Evolutionary conservation across 1,139 yeast genomes (phyloP).

Genomic region (Debaryomyces sp.): DNA sequence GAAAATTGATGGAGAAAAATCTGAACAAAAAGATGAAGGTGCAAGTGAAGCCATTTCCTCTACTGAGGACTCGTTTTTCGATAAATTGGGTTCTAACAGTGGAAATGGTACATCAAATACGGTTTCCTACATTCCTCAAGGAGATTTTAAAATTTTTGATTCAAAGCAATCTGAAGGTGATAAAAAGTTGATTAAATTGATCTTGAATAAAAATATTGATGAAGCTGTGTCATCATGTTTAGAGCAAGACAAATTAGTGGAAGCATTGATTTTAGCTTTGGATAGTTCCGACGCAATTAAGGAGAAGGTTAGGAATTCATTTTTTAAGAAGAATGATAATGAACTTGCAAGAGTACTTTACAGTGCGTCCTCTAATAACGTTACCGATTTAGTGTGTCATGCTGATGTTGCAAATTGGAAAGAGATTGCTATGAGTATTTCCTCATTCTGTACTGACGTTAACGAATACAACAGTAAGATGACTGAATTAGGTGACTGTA

Average conservation of each 20-base stretch:
- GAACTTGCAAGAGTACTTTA: slow-evolving; percentile 75
- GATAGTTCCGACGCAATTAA: slow-evolving; percentile 67
- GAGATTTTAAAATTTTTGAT: slow-evolving; percentile 42
- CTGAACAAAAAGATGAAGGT: slow-evolving; percentile 21
- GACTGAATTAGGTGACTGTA: slow-evolving; percentile 71
- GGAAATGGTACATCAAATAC: slow-evolving; percentile 23
- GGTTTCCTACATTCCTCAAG: slow-evolving; percentile 41
- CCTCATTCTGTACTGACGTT: slow-evolving; percentile 54
- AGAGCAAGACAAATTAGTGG: slow-evolving; percentile 63
- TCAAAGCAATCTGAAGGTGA: slow-evolving; percentile 28
- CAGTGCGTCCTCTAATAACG: slow-evolving; percentile 60
- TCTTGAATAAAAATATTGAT: slow-evolving; percentile 65
- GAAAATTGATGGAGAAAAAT: slow-evolving; percentile 7
- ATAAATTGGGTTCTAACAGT: slow-evolving; percentile 35
- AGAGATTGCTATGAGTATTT: slow-evolving; percentile 71
- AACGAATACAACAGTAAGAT: slow-evolving; percentile 57
- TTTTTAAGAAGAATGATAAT: slow-evolving; percentile 61
- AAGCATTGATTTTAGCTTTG: slow-evolving; percentile 82
- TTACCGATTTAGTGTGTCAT: slow-evolving; percentile 75
- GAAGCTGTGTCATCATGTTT: slow-evolving; percentile 73
- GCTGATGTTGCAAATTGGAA: slow-evolving; percentile 84
- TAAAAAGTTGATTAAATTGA: slow-evolving; percentile 53
- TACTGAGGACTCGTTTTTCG: slow-evolving; percentile 52
- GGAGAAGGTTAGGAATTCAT: slow-evolving; percentile 69
- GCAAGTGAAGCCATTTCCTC: slow-evolving; percentile 27